Percentiles rank a stretch among this genome's conserved stretches.
Conservation (phyloP, 139 green algal genomes). For the Haematococcus sp. region DNA sequence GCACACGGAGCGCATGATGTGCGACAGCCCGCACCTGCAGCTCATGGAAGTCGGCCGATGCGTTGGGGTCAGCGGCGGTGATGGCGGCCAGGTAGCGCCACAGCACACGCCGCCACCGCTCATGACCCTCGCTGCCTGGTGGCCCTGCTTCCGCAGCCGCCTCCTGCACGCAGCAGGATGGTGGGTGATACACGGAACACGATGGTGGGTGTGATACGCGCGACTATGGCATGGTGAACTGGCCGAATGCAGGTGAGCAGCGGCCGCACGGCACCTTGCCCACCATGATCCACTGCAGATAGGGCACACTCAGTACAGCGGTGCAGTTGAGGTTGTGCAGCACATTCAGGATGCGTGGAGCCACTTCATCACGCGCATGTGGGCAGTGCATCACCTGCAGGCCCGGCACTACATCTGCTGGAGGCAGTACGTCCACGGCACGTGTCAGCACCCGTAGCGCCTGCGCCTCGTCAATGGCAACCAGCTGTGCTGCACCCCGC, state of each 20-base stretch:
- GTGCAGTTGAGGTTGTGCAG: too few species aligned
- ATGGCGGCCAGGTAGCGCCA: constrained; percentile 74
- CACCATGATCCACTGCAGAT: too few species aligned
- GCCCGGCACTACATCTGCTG: constrained; percentile 39
- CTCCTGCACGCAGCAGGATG: not conserved
- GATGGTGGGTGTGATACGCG: too few species aligned
- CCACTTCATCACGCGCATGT: too few species aligned
- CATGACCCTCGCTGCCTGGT: constrained; percentile 11
- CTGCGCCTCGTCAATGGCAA: constrained; percentile 26
- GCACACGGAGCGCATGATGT: too few species aligned
- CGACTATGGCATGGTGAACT: too few species aligned
- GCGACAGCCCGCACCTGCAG: constrained; percentile 51
- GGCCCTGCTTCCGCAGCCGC: not conserved
- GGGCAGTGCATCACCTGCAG: constrained; percentile 55
- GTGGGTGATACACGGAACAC: too few species aligned
- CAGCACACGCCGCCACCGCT: constrained; percentile 53
- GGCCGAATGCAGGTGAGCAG: too few species aligned
- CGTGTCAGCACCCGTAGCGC: constrained; percentile 26
- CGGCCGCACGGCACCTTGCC: too few species aligned
- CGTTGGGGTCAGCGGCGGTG: constrained; percentile 51
- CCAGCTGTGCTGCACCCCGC: constrained; percentile 17
- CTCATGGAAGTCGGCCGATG: constrained; percentile 56
- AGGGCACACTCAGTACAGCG: too few species aligned
- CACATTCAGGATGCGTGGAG: too few species aligned
- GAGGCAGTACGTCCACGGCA: constrained; percentile 25